These are phyloP conservation scores for Dryas drummondii DNA, from an alignment of 306 rosid species.

Conservation along the genomic window DNA sequence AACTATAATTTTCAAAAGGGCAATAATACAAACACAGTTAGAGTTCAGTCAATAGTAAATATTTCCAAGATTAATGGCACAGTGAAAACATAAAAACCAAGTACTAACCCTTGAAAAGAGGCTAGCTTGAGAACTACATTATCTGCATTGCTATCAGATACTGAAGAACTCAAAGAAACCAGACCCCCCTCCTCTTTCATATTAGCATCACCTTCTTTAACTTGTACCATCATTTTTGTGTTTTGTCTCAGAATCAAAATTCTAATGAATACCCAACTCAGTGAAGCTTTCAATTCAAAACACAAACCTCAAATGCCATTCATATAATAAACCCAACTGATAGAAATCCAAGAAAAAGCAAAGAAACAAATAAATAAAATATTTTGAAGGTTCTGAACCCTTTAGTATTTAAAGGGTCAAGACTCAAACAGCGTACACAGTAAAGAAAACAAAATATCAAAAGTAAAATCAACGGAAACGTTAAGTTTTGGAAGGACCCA, in stretches of 20 bases:
- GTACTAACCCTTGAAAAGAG: conserved; percentile 26
- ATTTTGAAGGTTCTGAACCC: not conserved
- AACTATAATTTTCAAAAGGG: not conserved
- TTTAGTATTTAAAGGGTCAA: not conserved
- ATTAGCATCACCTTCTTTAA: conserved; percentile 10
- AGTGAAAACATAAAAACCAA: not conserved
- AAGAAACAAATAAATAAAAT: not conserved
- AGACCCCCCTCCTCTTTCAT: not conserved
- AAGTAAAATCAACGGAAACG: conserved; percentile 25
- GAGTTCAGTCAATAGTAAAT: not conserved
- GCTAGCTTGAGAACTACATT: conserved; percentile 14
- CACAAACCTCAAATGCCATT: not conserved
- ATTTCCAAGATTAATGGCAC: no score
- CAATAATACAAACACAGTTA: not conserved
- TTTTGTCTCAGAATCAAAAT: not conserved
- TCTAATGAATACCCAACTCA: not conserved
- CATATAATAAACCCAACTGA: not conserved
- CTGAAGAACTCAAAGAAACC: conserved; percentile 17
- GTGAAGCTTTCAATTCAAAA: conserved; percentile 1
- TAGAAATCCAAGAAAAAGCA: not conserved
- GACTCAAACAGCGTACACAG: not conserved
- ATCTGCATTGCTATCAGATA: conserved; percentile 12
- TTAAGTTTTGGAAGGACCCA: conserved; percentile 13
- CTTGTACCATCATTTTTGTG: conserved; percentile 25
- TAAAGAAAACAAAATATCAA: not conserved